Conservation (phyloP, 2,329 filamentous ascomycete species). For the Trichoderma breve region DNA sequence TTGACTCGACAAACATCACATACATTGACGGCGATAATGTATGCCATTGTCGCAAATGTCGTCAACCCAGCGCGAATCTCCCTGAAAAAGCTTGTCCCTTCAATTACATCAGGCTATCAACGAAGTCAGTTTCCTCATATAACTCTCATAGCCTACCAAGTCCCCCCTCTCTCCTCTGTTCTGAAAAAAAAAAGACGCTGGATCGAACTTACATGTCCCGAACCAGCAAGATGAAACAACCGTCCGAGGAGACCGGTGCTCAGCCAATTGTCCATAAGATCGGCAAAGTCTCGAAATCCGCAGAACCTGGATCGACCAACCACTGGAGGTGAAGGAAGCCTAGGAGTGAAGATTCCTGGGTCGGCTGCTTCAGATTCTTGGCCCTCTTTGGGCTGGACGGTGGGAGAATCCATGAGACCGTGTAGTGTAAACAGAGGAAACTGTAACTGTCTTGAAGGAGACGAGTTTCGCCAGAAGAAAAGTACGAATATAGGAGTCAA, state of each 20-base stretch:
- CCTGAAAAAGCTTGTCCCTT: conserved; percentile 68
- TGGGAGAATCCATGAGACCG: conserved; percentile 13
- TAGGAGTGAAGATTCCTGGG: neutral
- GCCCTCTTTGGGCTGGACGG: neutral
- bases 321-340: conserved; percentile 6
- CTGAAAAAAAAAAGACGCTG: neutral
- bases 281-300: conserved; percentile 37
- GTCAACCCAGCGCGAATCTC: conserved; percentile 78
- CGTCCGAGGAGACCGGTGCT: conserved; percentile 51
- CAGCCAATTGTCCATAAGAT: conserved; percentile 37
- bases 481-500: neutral
- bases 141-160: neutral
- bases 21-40: conserved; percentile 75
- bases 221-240: conserved; percentile 65
- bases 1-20: conserved; percentile 23
- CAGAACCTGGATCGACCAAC: conserved; percentile 31
- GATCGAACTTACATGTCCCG: conserved; percentile 58
- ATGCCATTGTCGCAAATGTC: conserved; percentile 79
- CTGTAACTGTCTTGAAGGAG: neutral
- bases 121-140: neutral
- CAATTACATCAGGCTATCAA: conserved; percentile 62
- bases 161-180: neutral
- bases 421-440: neutral
- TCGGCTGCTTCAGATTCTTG: neutral
- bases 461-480: neutral